Conservation (phyloP, 108 stramenopile genomes). For the Poteriospumella lacustris region DNA sequence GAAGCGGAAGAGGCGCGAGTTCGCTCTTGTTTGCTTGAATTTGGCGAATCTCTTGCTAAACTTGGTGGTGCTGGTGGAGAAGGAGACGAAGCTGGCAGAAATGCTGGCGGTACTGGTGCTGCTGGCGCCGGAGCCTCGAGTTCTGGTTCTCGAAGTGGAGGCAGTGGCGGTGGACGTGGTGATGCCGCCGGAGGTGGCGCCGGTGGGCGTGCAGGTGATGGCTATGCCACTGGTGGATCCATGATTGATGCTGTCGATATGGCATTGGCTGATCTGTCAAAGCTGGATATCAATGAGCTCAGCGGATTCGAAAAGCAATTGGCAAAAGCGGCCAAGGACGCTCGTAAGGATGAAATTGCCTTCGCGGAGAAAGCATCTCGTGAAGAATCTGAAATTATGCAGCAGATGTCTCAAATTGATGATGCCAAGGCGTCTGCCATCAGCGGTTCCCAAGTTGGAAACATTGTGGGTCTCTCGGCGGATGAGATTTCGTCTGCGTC, state of each 20-base stretch:
- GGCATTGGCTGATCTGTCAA: background rate
- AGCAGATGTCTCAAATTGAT: constrained; percentile 30
- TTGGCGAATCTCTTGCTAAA: constrained; percentile 20
- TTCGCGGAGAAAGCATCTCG: background rate
- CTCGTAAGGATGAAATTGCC: constrained; percentile 1
- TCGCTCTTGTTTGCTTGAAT: constrained; percentile 24
- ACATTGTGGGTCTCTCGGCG: constrained; percentile 14
- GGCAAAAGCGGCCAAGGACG: constrained; percentile 11
- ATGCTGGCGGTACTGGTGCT: background rate
- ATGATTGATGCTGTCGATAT: background rate
- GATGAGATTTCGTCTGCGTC: constrained; percentile 11
- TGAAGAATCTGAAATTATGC: constrained; percentile 12
- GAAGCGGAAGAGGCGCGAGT: constrained; percentile 24
- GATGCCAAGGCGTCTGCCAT: background rate
- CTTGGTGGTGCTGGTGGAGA: background rate
- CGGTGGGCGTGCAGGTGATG: background rate
- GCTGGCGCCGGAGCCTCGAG: background rate
- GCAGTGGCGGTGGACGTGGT: background rate
- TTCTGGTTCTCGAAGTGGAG: background rate
- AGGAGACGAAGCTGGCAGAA: background rate
- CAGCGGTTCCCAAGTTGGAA: constrained; percentile 13
- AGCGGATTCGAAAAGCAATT: constrained; percentile 28
- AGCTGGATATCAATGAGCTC: constrained; percentile 1
- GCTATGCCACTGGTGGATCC: background rate
- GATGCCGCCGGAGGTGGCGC: background rate